Conservation (phyloP, 805 yeast genomes). For the Wickerhamiella kurtzmanii region DNA sequence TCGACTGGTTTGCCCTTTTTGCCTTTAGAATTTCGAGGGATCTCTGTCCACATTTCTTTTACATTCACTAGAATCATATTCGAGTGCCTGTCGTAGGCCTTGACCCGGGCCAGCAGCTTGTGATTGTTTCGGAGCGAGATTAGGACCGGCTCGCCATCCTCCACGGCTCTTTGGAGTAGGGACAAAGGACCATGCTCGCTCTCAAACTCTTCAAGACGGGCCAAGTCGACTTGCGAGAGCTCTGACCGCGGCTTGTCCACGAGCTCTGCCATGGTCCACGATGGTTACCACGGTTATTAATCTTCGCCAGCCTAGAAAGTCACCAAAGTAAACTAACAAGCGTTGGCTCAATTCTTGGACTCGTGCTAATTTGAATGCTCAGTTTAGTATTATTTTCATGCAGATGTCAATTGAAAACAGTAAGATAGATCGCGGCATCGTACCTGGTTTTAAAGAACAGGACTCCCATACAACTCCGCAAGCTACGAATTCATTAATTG, state of each 20-base stretch:
- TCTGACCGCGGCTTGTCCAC: slow-evolving; percentile 66
- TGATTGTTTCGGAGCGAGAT: slow-evolving; percentile 89
- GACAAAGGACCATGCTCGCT: slow-evolving; percentile 84
- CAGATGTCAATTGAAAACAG: too few species aligned
- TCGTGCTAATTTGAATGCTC: not conserved
- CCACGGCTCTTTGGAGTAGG: slow-evolving; percentile 69
- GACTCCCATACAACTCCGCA: too few species aligned
- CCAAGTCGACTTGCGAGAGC: slow-evolving; percentile 64
- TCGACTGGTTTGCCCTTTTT: slow-evolving; percentile 54
- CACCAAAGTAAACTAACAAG: not conserved
- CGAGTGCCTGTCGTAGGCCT: slow-evolving; percentile 92
- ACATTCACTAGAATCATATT: slow-evolving; percentile 88
- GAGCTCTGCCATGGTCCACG: slow-evolving; percentile 32
- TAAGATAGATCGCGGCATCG: too few species aligned
- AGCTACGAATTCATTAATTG: too few species aligned
- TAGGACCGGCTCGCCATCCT: slow-evolving; percentile 60
- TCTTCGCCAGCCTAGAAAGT: too few species aligned
- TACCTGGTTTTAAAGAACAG: too few species aligned
- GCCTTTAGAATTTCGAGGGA: slow-evolving; percentile 48
- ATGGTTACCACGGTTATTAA: not conserved
- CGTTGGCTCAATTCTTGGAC: not conserved
- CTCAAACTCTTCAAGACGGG: slow-evolving; percentile 77
- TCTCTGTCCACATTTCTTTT: slow-evolving; percentile 69
- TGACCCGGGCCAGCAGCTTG: slow-evolving; percentile 76
- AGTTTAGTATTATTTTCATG: too few species aligned